Conservation (phyloP, 495 filamentous ascomycete genomes). For the Penicillium goetzii region DNA sequence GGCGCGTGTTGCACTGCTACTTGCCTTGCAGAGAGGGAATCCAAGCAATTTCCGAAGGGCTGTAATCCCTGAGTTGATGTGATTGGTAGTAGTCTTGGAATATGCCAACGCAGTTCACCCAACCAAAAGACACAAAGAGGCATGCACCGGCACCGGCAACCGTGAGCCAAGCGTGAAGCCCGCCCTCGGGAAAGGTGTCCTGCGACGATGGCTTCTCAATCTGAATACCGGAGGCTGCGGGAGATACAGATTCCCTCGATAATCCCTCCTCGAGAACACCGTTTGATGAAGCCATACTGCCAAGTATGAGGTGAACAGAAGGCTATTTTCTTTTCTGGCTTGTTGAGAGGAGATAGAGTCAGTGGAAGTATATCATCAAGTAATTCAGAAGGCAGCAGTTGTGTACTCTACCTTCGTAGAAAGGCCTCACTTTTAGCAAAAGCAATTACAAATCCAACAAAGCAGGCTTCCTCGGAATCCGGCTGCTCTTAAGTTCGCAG, state of each 20-base stretch:
- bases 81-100: constrained; percentile 54
- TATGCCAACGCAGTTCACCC: constrained; percentile 59
- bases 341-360: not conserved
- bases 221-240: too few species aligned
- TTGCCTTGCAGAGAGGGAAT: constrained; percentile 38
- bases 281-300: too few species aligned
- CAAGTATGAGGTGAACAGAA: not conserved
- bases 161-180: constrained; percentile 60
- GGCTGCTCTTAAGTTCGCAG: not conserved
- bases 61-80: constrained; percentile 35
- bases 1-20: not conserved
- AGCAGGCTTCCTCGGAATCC: not conserved
- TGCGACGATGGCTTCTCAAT: too few species aligned
- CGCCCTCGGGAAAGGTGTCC: constrained; percentile 55
- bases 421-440: not conserved
- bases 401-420: not conserved
- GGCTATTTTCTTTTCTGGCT: not conserved
- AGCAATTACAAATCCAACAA: not conserved
- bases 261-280: too few species aligned
- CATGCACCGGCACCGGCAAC: constrained; percentile 60
- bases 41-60: constrained; percentile 42
- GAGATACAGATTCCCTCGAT: too few species aligned
- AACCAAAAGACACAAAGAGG: constrained; percentile 61
- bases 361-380: not conserved
- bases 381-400: not conserved